Conservation (phyloP, 129 eudicot genomes). For the Escallonia rubra region DNA sequence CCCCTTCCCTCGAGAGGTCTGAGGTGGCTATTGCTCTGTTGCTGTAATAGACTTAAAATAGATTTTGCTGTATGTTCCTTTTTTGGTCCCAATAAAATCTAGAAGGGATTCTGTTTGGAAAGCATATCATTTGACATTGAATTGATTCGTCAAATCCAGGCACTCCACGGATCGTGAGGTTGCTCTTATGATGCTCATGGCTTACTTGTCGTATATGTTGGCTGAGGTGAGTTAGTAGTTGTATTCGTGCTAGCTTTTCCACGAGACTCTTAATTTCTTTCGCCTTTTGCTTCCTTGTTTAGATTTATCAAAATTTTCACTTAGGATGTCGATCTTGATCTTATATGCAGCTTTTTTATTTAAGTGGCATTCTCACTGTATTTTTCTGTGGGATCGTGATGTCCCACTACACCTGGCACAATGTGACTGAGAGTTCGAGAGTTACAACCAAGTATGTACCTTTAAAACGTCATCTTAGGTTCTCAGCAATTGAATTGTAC, state of each 20-base stretch:
- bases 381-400: conserved; percentile 95
- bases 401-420: conserved; percentile 96
- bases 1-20: too few relatives aligned
- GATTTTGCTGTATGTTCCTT: too few relatives aligned
- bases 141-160: conserved; percentile 30
- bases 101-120: not conserved
- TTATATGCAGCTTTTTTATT: conserved; percentile 54
- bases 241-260: not conserved
- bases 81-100: too few relatives aligned
- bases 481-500: too few relatives aligned
- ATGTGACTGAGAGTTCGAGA: conserved; percentile 81
- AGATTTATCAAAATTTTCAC: not conserved
- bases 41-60: too few relatives aligned
- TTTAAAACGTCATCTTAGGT: not conserved
- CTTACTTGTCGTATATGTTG: conserved; percentile 66
- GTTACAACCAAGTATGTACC: conserved; percentile 67
- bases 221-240: conserved; percentile 52
- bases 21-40: too few relatives aligned
- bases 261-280: not conserved
- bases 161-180: conserved; percentile 84
- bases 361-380: conserved; percentile 86
- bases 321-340: conserved; percentile 7
- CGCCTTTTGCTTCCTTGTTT: conserved; percentile 1
- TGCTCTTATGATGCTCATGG: conserved; percentile 83
- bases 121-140: not conserved